These are phyloP conservation scores for Coprinellus micaceus DNA, from an alignment of 768 basidiomycete species.

Conservation along the genomic window DNA sequence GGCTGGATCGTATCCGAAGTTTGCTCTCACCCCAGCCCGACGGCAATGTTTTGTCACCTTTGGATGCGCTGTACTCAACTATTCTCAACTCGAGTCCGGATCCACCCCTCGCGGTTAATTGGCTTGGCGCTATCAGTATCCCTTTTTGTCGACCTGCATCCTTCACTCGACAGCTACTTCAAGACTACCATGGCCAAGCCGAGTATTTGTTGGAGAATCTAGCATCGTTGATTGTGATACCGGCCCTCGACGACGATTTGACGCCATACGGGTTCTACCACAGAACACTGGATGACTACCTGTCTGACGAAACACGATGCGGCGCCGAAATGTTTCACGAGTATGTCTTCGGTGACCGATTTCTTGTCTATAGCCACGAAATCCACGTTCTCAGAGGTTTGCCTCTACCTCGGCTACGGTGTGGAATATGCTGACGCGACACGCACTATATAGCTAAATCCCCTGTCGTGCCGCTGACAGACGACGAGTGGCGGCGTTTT, in stretches of 20 bases:
- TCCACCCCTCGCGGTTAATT: not conserved
- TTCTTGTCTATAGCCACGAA: no score
- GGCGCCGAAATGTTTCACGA: no score
- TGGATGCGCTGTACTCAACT: constrained; percentile 1
- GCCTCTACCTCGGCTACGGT: no score
- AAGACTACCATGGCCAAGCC: not conserved
- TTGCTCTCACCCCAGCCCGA: no score
- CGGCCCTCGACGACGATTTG: not conserved
- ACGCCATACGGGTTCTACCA: not conserved
- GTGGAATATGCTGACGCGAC: no score
- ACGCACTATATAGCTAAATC: no score
- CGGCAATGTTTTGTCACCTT: not conserved
- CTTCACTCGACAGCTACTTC: not conserved
- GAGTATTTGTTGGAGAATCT: not conserved
- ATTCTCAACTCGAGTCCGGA: not conserved
- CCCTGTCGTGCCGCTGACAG: no score
- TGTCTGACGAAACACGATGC: not conserved
- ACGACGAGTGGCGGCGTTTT: no score
- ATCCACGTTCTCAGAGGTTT: no score
- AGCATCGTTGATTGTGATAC: not conserved
- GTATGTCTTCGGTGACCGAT: no score
- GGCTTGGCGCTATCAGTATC: not conserved
- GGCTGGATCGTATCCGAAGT: constrained; percentile 5
- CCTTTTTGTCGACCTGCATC: not conserved
- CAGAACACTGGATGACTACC: not conserved